Evolutionary conservation across 2,329 filamentous ascomycete species (phyloP), one percentile per base, ranked within the genome.

Genomic region (Coniochaeta sp.): DNA sequence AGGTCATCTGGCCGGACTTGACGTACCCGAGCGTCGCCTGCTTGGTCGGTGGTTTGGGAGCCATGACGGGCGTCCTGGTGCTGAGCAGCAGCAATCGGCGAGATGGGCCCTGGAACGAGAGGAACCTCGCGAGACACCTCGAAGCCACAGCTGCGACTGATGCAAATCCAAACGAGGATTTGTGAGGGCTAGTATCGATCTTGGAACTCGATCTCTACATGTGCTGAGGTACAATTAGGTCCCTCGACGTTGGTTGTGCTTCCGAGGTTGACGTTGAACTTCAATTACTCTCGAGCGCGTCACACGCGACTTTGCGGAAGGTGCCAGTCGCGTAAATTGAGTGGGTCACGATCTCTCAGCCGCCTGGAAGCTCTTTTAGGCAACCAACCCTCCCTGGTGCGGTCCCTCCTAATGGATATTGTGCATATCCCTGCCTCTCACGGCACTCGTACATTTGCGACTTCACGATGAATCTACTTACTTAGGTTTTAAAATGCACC

Each of bases 11-110:
- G 65, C 81, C 81, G 68, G 86, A 77, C 75, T 85, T 88, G 64
- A 93, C 91, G 77, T 95, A 96, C 92, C 90, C 90, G 73, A 96
- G 77, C 62, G 90, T 96, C 69, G 89, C 86, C 77, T 96, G 91
- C 72, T 90, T 92, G 47, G 77, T 77, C 65, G 79, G 77, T 72
- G 79, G 77, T 72, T 90, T 92, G 50, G 77, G 77, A 66, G 79
- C 77, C 76, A 80, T 80, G 8, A 28, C 17, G 30, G 10, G n/a
- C 26, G 34, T 50, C 50, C 47, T 47, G 30, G 19, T 32, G 55
- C 17, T n/a, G 34, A 57, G 54, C 32, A 36, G 59, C 65, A 66
- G 59, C 58, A 61, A 58, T 47, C 62, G 54, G 55, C 61, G 66
- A 58, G 57, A 36, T 6, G 62, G 58, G 58, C 62, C 57, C 60